These are phyloP conservation scores for Sphenostylis stenocarpa DNA, from an alignment of 306 rosid genomes.

Conservation along the genomic window DNA sequence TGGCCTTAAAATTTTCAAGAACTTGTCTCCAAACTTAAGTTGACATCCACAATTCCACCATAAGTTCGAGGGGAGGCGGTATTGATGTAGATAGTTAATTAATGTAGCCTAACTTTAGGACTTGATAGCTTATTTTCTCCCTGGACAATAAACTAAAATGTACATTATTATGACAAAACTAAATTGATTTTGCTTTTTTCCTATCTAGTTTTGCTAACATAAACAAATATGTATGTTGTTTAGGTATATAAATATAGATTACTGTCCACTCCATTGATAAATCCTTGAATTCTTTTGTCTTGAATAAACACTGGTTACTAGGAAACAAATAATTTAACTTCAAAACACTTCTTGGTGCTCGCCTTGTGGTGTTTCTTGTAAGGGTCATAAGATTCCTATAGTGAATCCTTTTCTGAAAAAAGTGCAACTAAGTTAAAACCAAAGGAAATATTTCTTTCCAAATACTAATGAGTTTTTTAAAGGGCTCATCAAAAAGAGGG, in stretches of 20 bases:
- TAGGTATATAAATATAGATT: too few species aligned
- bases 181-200: background rate
- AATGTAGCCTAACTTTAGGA: background rate
- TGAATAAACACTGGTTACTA: background rate
- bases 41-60: background rate
- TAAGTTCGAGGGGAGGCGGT: background rate
- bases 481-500: too few species aligned
- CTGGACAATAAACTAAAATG: too few species aligned
- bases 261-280: too few species aligned
- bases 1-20: background rate
- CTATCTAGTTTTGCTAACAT: background rate
- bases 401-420: background rate
- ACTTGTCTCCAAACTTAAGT: background rate
- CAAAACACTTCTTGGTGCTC: background rate
- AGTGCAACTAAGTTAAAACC: background rate
- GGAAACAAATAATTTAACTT: background rate
- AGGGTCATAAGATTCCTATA: too few species aligned
- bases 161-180: background rate
- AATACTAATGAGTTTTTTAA: background rate
- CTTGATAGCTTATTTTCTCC: background rate
- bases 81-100: background rate
- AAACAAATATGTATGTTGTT: background rate
- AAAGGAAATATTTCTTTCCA: too few species aligned
- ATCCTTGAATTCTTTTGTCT: background rate
- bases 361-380: background rate